These are phyloP conservation scores for Amanita pseudoporphyria DNA, from an alignment of 768 basidiomycete species.

Conservation along the genomic window DNA sequence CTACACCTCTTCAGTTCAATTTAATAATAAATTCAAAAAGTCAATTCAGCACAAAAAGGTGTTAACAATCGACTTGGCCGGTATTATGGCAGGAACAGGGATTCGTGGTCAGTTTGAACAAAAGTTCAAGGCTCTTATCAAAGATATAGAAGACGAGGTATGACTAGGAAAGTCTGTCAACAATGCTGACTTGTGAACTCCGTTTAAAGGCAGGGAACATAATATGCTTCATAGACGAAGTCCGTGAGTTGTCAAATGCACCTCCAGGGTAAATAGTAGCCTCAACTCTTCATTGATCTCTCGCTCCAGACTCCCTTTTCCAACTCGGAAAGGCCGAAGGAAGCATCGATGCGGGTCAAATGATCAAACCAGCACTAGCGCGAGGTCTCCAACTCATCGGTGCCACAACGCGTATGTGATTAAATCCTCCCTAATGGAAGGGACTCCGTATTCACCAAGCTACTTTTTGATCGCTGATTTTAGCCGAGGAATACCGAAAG, in stretches of 20 bases:
- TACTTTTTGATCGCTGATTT: too few relatives aligned
- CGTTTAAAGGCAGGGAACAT: slow-evolving; percentile 53
- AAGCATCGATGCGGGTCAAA: slow-evolving; percentile 84
- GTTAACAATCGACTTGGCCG: slow-evolving; percentile 74
- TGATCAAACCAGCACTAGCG: slow-evolving; percentile 89
- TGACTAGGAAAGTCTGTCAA: slow-evolving; percentile 14
- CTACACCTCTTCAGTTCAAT: neutral
- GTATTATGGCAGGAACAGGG: slow-evolving; percentile 82
- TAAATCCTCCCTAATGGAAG: neutral
- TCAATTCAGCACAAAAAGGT: slow-evolving; percentile 85
- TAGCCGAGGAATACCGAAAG: slow-evolving; percentile 84
- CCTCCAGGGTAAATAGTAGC: neutral
- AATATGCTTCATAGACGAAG: slow-evolving; percentile 93
- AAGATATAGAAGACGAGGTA: slow-evolving; percentile 82
- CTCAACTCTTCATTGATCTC: neutral
- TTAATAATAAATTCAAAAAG: neutral
- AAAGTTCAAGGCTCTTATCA: slow-evolving; percentile 85
- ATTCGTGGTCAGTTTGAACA: slow-evolving; percentile 91
- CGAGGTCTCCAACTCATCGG: slow-evolving; percentile 83
- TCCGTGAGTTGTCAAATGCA: slow-evolving; percentile 51
- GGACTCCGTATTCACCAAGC: neutral
- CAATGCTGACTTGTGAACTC: slow-evolving; percentile 4
- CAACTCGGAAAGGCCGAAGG: slow-evolving; percentile 89
- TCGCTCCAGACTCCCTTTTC: slow-evolving; percentile 56
- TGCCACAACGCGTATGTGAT: slow-evolving; percentile 71